phyloP scores from a whole-genome alignment of 805 yeast species.

The Yarrowia hollandica region DNA sequence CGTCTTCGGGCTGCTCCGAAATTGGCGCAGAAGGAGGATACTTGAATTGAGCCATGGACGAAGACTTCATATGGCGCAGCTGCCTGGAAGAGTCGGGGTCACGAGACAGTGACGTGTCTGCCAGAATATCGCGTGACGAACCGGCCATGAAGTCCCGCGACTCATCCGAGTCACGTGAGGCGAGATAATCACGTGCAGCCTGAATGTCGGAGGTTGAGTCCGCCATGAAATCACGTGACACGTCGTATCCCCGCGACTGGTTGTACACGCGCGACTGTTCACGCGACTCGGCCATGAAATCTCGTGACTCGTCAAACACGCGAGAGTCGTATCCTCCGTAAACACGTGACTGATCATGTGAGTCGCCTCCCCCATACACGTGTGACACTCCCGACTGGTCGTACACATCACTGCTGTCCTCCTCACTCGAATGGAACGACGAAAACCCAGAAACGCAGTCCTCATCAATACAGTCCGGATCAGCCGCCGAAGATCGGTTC shows the following conservation, averaged over 20 bases:
- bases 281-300: constrained; percentile 19
- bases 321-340: not conserved
- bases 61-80: not conserved
- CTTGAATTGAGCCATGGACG: constrained; percentile 29
- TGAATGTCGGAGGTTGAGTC: not conserved
- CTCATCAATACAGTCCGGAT: constrained; percentile 1
- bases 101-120: not conserved
- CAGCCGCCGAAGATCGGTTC: not conserved
- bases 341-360: too few species aligned
- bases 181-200: not conserved
- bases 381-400: not conserved
- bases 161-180: constrained; percentile 4
- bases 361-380: not conserved
- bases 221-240: constrained; percentile 8
- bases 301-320: not conserved
- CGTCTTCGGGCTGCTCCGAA: constrained; percentile 2
- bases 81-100: not conserved
- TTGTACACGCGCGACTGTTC: not conserved
- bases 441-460: not conserved
- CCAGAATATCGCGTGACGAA: not conserved
- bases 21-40: constrained; percentile 17
- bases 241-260: not conserved
- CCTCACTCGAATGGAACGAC: constrained; percentile 5
- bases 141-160: constrained; percentile 8
- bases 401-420: not conserved